phyloP scores from a whole-genome alignment of 129 eudicot genomes.

The Solidago caesia region DNA sequence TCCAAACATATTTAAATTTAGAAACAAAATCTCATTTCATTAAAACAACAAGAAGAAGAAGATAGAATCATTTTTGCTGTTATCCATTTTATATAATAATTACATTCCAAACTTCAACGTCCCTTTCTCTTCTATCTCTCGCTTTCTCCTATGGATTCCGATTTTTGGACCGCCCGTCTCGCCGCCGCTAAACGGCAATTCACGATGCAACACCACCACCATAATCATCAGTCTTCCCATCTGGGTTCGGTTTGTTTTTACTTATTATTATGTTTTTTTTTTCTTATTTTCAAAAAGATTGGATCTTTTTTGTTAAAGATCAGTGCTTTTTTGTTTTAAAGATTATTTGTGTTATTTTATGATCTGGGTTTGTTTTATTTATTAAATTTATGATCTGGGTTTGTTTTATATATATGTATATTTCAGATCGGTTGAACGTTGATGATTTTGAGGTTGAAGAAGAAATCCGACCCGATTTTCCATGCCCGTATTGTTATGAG shows the following conservation, averaged over 20 bases:
- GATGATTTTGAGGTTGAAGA: conserved; percentile 91
- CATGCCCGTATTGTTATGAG: conserved; percentile 89
- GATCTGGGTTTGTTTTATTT: not conserved
- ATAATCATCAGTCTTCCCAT: conserved; percentile 55
- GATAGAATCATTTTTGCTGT: conserved; percentile 23
- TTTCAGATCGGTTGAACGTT: conserved; percentile 71
- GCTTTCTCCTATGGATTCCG: conserved; percentile 65
- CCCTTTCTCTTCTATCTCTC: not conserved
- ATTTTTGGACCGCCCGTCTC: conserved; percentile 84
- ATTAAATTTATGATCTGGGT: conserved; percentile 8
- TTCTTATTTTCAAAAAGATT: not conserved
- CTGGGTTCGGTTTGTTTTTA: conserved; percentile 51
- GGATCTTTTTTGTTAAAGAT: not conserved
- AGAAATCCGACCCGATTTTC: conserved; percentile 78
- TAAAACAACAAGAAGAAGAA: not conserved
- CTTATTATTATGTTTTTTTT: not conserved
- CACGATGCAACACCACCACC: conserved; percentile 64
- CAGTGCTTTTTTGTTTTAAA: not conserved
- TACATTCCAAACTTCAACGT: conserved; percentile 13
- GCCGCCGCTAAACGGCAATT: conserved; percentile 91
- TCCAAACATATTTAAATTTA: not conserved
- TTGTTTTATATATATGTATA: not conserved
- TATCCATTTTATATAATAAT: conserved; percentile 18
- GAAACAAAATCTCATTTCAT: conserved; percentile 25
- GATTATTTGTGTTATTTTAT: not conserved